A percentile compares a stretch with the other conserved stretches of the same genome.
Evolutionary conservation across 768 basidiomycete species (phyloP).

Genomic region (Hygrophorus russula): DNA sequence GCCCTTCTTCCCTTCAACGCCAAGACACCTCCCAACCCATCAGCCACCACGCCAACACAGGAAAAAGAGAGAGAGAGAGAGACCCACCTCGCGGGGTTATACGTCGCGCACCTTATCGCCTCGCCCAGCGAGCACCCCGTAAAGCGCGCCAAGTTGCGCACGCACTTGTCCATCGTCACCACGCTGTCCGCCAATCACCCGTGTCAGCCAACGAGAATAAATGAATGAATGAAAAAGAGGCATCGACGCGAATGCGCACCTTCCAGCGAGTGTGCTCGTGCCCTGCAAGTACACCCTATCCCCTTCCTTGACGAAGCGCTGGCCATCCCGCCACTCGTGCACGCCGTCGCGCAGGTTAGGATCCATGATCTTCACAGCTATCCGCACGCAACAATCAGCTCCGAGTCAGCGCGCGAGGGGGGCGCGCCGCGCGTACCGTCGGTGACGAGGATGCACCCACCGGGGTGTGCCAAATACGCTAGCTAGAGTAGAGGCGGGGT

Average conservation of each 20-base stretch:
- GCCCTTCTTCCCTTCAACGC: slow-evolving; percentile 75
- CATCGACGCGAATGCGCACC: slow-evolving; percentile 30
- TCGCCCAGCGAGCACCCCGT: slow-evolving; percentile 76
- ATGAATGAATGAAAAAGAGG: slow-evolving; percentile 1
- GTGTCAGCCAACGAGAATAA: no score
- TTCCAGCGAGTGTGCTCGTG: slow-evolving; percentile 82
- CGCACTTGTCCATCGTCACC: slow-evolving; percentile 73
- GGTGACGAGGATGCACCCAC: slow-evolving; percentile 82
- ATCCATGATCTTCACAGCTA: slow-evolving; percentile 82
- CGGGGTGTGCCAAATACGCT: slow-evolving; percentile 73
- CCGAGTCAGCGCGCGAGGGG: no score
- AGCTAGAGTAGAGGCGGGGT: slow-evolving; percentile 30
- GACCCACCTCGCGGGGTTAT: slow-evolving; percentile 71
- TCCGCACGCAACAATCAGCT: background rate
- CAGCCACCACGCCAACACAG: no score
- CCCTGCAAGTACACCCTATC: slow-evolving; percentile 74
- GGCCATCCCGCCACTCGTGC: slow-evolving; percentile 82
- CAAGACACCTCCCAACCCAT: slow-evolving; percentile 65
- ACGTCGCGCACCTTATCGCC: slow-evolving; percentile 79
- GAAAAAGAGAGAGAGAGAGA: background rate
- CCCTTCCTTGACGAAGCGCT: slow-evolving; percentile 72
- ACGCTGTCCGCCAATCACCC: slow-evolving; percentile 33
- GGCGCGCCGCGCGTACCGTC: no score
- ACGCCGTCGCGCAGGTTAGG: slow-evolving; percentile 75
- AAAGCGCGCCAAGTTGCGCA: slow-evolving; percentile 76